A percentile compares a stretch with the other conserved stretches of the same genome.
phyloP scores from a whole-genome alignment of 2,329 filamentous ascomycete genomes.

The Arthrocladium fulminans region DNA sequence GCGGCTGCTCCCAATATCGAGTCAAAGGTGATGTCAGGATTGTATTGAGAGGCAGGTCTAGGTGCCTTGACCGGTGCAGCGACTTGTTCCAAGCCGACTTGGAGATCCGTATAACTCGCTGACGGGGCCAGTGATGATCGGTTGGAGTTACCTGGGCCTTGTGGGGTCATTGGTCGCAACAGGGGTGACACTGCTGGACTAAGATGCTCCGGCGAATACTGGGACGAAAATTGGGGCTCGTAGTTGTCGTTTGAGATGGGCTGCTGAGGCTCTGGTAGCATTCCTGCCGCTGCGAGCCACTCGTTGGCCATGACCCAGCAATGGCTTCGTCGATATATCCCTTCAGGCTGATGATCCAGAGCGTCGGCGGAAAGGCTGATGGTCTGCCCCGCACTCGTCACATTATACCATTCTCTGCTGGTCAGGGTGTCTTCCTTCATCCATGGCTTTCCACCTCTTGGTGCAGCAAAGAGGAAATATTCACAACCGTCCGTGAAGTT shows the following conservation, averaged over 20 bases:
- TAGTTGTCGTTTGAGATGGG: constrained; percentile 5
- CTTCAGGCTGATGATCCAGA: constrained; percentile 58
- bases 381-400: constrained; percentile 54
- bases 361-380: constrained; percentile 56
- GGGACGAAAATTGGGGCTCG: constrained; percentile 6
- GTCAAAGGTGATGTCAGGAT: constrained; percentile 43
- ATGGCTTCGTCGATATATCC: constrained; percentile 58
- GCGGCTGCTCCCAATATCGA: constrained; percentile 37
- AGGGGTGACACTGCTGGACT: constrained; percentile 27
- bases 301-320: constrained; percentile 58
- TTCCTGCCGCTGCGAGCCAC: constrained; percentile 45
- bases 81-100: constrained; percentile 36
- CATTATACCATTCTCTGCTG: constrained; percentile 41
- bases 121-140: constrained; percentile 29
- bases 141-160: constrained; percentile 27
- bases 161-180: constrained; percentile 29
- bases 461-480: constrained; percentile 43
- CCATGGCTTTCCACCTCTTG: constrained; percentile 42
- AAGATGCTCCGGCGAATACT: constrained; percentile 20
- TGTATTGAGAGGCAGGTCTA: constrained; percentile 34
- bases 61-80: constrained; percentile 27
- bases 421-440: constrained; percentile 37
- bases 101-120: constrained; percentile 37
- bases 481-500: constrained; percentile 39
- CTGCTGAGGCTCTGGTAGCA: constrained; percentile 9